Base-by-base conservation (phyloP, 2,329 filamentous ascomycete species). In the Trichoderma sp. region DNA sequence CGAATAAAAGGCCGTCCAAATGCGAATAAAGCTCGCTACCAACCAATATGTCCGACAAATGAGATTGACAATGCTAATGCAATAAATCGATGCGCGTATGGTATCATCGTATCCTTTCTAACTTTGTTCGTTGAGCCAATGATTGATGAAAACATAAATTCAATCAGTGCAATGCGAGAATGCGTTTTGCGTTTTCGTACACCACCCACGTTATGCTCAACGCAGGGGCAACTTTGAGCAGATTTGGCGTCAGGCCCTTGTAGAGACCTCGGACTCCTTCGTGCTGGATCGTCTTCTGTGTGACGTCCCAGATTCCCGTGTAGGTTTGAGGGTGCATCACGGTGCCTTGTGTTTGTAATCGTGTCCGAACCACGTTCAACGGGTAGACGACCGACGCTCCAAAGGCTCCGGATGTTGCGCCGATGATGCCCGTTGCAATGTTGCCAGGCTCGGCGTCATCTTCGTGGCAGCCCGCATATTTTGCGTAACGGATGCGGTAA, bases 331-430 rank as follows among this genome's bases (percentile, higher is more conserved):
- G 93, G 80, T 99, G 96, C 80, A 97, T 90, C n/a, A 90, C 88
- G 0, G 96, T 98, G 70, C 96, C 96, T 82, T 98, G 96, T 12
- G 94, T 97, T 83, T 99, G 96, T 74, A 98, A 84, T 75, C 95
- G 88, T 4, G 96, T 99, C 72, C 96, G 91, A 26, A 99, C 88
- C 64, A 99, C 90, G 79, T 99, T 99, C 76, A 99, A 85, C 0
- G 96, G 96, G 79, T 99, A 99, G 43, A 99, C 96, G 14, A 95
- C 89, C n/a, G 91, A 93, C 4, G 96, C 96, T 73, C 96, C 95
- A 73, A 98, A 91, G 1, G 95, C 95, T 56, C 96, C 96, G 57
- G 94, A 97, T 63, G 93, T 91, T 5, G 95, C 96, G 63, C 96
- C 96, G 78, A 98, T 97, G 53, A 93, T 88, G 63, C 94, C 96